Evolutionary conservation across 495 filamentous ascomycete species (phyloP), one percentile per base, ranked within the genome.

Genomic region (Penicillium odoratum): DNA sequence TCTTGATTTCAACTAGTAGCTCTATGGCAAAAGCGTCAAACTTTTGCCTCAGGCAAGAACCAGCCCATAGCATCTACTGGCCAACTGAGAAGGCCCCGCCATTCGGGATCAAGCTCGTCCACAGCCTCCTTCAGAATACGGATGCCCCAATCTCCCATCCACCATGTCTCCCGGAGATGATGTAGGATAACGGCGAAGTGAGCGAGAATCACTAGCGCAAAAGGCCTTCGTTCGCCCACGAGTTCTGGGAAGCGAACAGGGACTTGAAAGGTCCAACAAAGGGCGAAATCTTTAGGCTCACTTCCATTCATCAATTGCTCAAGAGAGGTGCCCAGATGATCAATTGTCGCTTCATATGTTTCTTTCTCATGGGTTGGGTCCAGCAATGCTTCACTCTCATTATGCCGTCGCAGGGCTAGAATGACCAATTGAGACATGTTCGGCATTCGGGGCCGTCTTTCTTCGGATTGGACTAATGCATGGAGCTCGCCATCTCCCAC

Each of bases 181-280:
- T 82, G 74, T 44, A 84, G 58, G 11, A 81, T 66, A 15, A 82
- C 74, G 6, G 75, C 73, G 61, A 77, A 84, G 58, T 82, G 78
- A 3, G 80, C 79, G 3, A 84, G 69, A 10, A 83, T 67, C 9
- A 81, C 70, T 36, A 84, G 54, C 5, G 87, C 82, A 42, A 85
- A 79, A 0, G 85, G 83, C 36, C 78, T 70, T 9, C 72, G 73
- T 40, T 78, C 64, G 9, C 73, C 71, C 5, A 84, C 76, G 25
- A 84, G 69, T 0, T 78, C 73, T 13, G 83, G 60, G 62, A 84
- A 88, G 10, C 70, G 65, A 3, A 74, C 59, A 0, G 81, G 79
- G 5, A 85, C 68, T 10, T 78, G 78, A 15, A 81, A 74, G 7
- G 73, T 73, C 81, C 78, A 86, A 13, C 73, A 66, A 53, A 81